Conservation (phyloP, 1,284 basidiomycete species). For the Apiotrichum domesticum region DNA sequence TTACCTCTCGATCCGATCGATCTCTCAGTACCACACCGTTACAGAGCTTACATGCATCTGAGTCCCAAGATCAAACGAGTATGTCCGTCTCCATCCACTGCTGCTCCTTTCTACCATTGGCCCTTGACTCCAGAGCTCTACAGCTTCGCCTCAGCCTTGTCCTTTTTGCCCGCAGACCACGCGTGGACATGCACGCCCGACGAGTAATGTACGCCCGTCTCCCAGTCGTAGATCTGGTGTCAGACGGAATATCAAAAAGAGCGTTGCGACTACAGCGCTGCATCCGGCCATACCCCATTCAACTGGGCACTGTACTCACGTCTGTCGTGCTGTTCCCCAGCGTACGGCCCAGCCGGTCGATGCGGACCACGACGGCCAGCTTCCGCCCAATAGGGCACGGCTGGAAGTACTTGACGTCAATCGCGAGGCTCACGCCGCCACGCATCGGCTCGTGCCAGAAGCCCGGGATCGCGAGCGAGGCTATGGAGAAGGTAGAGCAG, state of each 20-base stretch:
- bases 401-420: constrained; percentile 4
- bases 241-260: neutral
- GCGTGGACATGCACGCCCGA: neutral
- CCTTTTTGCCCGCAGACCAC: constrained; percentile 1
- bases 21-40: too few relatives aligned
- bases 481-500: neutral
- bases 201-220: neutral
- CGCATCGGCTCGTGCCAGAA: constrained; percentile 3
- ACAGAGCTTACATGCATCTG: too few relatives aligned
- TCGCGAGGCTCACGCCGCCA: constrained; percentile 2
- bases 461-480: neutral
- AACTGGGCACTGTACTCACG: neutral
- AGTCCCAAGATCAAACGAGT: too few relatives aligned
- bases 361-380: neutral
- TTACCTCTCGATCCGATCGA: too few relatives aligned
- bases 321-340: neutral
- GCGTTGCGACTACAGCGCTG: too few relatives aligned
- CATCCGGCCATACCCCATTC: too few relatives aligned
- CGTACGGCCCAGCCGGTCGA: neutral
- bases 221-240: constrained; percentile 2
- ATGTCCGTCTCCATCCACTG: too few relatives aligned
- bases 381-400: neutral
- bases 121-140: neutral
- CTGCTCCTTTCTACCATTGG: too few relatives aligned
- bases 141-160: neutral